phyloP scores from a whole-genome alignment of 768 basidiomycete species.

The Termitomyces sp. region DNA sequence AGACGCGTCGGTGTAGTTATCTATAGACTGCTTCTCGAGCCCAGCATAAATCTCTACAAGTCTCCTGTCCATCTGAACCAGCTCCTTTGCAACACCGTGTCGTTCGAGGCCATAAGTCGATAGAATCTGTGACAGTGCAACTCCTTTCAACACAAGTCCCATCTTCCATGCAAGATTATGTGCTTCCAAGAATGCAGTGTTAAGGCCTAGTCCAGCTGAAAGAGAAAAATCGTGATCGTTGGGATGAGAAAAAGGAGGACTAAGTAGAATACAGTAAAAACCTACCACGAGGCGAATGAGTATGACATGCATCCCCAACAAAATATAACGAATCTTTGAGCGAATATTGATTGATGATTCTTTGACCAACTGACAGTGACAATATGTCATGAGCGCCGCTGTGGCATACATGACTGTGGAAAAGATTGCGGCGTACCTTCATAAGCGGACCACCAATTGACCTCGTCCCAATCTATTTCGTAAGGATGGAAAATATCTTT shows the following conservation, averaged over 20 bases:
- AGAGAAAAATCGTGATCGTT: not conserved
- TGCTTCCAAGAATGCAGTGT: slow-evolving; percentile 13
- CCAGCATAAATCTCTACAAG: slow-evolving; percentile 14
- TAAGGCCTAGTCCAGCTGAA: slow-evolving; percentile 12
- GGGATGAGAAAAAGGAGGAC: not conserved
- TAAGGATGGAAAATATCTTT: slow-evolving; percentile 13
- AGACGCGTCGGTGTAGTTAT: slow-evolving; percentile 9
- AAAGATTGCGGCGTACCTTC: slow-evolving; percentile 5
- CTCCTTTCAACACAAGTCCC: slow-evolving; percentile 11
- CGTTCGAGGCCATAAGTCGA: slow-evolving; percentile 11
- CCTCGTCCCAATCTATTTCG: slow-evolving; percentile 12
- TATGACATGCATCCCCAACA: slow-evolving; percentile 16
- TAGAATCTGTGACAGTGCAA: slow-evolving; percentile 8
- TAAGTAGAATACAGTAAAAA: not conserved
- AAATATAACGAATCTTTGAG: slow-evolving; percentile 7
- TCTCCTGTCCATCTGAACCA: slow-evolving; percentile 11
- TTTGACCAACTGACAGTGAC: slow-evolving; percentile 7
- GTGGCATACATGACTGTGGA: no score
- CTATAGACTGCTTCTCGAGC: slow-evolving; percentile 14
- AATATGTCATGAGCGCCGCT: not conserved
- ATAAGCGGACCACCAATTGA: slow-evolving; percentile 16
- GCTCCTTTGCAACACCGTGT: slow-evolving; percentile 10
- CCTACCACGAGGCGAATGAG: slow-evolving; percentile 13
- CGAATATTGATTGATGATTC: slow-evolving; percentile 11
- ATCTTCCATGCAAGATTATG: slow-evolving; percentile 15